Evolutionary conservation across 2,329 filamentous ascomycete genomes (phyloP), one percentile per base, ranked within the genome.

Genomic region (Aspergillus niger): DNA sequence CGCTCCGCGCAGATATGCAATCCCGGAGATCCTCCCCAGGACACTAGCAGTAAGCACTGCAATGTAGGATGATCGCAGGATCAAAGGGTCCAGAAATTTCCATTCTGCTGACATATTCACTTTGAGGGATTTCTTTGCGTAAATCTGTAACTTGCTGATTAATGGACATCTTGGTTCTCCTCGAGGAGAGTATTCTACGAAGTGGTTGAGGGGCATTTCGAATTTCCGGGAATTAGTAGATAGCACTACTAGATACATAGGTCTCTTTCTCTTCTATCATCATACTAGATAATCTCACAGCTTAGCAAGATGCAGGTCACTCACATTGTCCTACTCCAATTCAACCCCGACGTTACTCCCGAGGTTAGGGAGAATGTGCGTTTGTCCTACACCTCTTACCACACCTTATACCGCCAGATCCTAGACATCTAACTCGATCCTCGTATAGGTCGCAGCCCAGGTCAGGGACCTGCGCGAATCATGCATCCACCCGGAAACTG

Each of bases 321-420:
- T 8, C 53, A 55, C 26, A 30, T 55, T 15, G 53, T 55, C 5
- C 17, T 55, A 5, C 43, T 55, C 36, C 22, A 55, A 32, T 55
- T 55, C 28, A 44, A 55, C 6, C 8, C 53, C n/a, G 53, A 44
- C 8, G 39, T 47, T 20, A n/a, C 39, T 8, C 10, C 26, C 3
- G 17, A 47, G 10, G 26, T 47, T 17, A n/a, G 28, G 39, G 20
- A 36, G 17, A 20, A 55, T 43, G 53, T 55, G 13, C 1, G 41
- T 24, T 20, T 6, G 0, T 43, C 13, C 10, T 26, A 3, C 24
- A 17, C 26, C 2, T n/a, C 10, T 10, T 10, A 8, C 28, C 3
- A 3, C 24, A 11, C 26, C 2, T n/a, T 6, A 17, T 10, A 8
- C 28, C 3, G 32, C 6, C 8, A 8, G 7, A 7, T 2, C 3